Conservation (phyloP, 179 eudicot genomes). For the Sideroxylon spinosum region DNA sequence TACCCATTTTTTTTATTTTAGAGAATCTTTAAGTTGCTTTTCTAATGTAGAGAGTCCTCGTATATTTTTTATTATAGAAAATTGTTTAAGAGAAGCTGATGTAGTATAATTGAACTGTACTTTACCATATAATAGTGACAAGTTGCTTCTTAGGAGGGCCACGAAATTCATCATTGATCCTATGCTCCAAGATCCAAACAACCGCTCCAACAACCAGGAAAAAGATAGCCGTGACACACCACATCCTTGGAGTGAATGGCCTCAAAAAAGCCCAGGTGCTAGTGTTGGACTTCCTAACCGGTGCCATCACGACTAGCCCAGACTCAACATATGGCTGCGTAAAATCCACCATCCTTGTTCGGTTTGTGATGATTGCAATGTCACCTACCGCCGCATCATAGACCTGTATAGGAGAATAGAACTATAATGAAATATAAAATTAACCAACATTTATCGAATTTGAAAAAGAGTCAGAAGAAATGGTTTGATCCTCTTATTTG, state of each 20-base stretch:
- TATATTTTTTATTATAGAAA: no score
- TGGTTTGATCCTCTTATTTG: no score
- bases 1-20: no score
- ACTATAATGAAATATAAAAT: neutral
- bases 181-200: conserved; percentile 75
- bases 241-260: conserved; percentile 61
- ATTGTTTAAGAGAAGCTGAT: no score
- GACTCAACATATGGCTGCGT: conserved; percentile 79
- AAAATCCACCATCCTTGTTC: conserved; percentile 63
- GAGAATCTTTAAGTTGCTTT: no score
- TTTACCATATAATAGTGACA: conserved; percentile 57
- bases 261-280: conserved; percentile 64
- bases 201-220: conserved; percentile 58
- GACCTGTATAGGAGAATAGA: conserved; percentile 31
- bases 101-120: conserved; percentile 12
- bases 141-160: conserved; percentile 67
- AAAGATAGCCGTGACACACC: conserved; percentile 51
- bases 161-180: conserved; percentile 72
- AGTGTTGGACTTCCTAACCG: conserved; percentile 33
- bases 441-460: no score
- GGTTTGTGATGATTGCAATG: conserved; percentile 59
- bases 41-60: no score
- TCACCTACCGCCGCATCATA: conserved; percentile 81
- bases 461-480: no score
- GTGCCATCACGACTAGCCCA: conserved; percentile 79